These are phyloP conservation scores for Globisporangium spiculum DNA, from an alignment of 352 stramenopile species.

Conservation along the genomic window DNA sequence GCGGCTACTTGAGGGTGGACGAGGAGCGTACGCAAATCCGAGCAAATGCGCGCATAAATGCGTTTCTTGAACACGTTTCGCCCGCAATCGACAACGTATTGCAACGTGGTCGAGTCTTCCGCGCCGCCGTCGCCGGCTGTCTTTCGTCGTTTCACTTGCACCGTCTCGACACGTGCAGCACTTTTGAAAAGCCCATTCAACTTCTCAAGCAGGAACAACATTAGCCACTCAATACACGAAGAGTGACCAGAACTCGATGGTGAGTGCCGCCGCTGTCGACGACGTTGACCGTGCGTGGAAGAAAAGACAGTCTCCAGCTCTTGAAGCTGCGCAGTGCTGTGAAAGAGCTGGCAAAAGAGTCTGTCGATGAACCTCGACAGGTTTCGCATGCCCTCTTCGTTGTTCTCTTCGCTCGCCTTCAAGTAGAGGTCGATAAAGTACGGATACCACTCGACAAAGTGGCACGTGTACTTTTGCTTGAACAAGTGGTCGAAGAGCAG, in stretches of 20 bases:
- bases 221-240: constrained; percentile 60
- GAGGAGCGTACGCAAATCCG: constrained; percentile 71
- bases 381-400: constrained; percentile 72
- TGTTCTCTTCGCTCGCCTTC: constrained; percentile 60
- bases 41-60: constrained; percentile 77
- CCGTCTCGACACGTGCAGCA: constrained; percentile 54
- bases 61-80: constrained; percentile 76
- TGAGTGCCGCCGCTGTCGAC: constrained; percentile 5
- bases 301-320: constrained; percentile 57
- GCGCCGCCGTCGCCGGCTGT: constrained; percentile 2
- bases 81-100: constrained; percentile 50
- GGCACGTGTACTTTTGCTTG: constrained; percentile 78
- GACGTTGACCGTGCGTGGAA: constrained; percentile 4
- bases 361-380: constrained; percentile 81
- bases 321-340: constrained; percentile 71
- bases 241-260: constrained; percentile 1
- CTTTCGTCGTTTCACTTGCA: constrained; percentile 30
- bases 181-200: constrained; percentile 62
- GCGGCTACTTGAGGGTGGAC: constrained; percentile 64
- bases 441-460: constrained; percentile 81
- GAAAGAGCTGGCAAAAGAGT: constrained; percentile 84
- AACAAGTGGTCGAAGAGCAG: constrained; percentile 78
- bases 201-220: constrained; percentile 66
- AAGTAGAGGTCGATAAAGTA: constrained; percentile 78
- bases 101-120: constrained; percentile 9